A percentile compares a stretch with the other conserved stretches of the same genome.
These are phyloP conservation scores for Bipolaris oryzae DNA, from an alignment of 2,329 filamentous ascomycete genomes.

Conservation along the genomic window DNA sequence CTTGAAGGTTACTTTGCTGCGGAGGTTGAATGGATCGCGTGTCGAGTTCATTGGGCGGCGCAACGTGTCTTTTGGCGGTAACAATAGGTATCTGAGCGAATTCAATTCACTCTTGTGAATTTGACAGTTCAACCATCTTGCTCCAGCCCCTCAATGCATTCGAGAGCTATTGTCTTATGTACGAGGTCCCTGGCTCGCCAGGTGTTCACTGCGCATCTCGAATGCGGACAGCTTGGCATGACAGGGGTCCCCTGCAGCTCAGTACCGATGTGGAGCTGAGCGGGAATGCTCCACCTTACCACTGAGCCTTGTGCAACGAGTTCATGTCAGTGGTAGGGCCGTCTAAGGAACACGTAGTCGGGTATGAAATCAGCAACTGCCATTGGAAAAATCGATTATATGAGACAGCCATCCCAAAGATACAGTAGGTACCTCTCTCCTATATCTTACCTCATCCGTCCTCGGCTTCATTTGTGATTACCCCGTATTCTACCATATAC, in stretches of 20 bases:
- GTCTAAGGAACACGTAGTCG: background rate
- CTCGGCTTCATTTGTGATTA: background rate
- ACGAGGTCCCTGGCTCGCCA: conserved; percentile 21
- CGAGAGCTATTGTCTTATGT: conserved; percentile 2
- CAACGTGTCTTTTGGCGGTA: conserved; percentile 12
- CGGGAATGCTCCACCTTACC: conserved; percentile 17
- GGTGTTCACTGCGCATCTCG: conserved; percentile 32
- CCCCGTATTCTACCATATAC: background rate
- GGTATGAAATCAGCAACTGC: background rate
- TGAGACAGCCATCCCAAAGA: no score
- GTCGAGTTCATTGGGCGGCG: conserved; percentile 49
- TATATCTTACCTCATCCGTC: no score
- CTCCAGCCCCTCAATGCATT: conserved; percentile 1
- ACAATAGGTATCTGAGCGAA: conserved; percentile 7
- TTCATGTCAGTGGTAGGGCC: background rate
- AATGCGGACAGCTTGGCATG: conserved; percentile 17
- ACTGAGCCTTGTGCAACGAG: background rate
- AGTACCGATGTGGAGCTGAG: conserved; percentile 20
- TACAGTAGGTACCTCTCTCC: no score
- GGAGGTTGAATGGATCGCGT: conserved; percentile 55
- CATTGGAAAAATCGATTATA: no score
- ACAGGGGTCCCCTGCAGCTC: conserved; percentile 24
- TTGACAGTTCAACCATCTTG: conserved; percentile 8
- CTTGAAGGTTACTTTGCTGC: conserved; percentile 39
- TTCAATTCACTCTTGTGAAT: conserved; percentile 10